Percentiles rank a stretch among this genome's conserved stretches.
phyloP scores from a whole-genome alignment of 1,139 yeast species.

The Yamadazyma atlantica region DNA sequence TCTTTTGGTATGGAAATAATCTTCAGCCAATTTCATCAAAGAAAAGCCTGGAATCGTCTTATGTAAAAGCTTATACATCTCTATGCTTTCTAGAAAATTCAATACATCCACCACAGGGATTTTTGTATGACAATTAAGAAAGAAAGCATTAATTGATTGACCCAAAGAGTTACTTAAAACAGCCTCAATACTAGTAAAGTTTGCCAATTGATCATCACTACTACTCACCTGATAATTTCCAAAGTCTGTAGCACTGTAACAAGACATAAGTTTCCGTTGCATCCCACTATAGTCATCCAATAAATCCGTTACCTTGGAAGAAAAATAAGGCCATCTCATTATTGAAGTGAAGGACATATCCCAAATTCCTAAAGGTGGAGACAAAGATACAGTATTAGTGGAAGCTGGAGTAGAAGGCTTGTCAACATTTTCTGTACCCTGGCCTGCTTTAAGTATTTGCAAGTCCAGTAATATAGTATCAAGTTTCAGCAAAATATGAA shows the following conservation, averaged over 20 bases:
- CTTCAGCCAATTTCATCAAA: slow-evolving; percentile 23
- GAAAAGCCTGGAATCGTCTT: slow-evolving; percentile 21
- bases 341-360: slow-evolving; percentile 30
- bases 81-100: slow-evolving; percentile 31
- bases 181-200: slow-evolving; percentile 19
- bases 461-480: slow-evolving; percentile 32
- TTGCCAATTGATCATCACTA: slow-evolving; percentile 18
- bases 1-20: slow-evolving; percentile 12
- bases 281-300: slow-evolving; percentile 15
- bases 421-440: not conserved
- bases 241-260: slow-evolving; percentile 17
- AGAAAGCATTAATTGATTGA: slow-evolving; percentile 28
- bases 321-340: slow-evolving; percentile 32
- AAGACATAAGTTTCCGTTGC: slow-evolving; percentile 16
- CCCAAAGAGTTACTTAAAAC: slow-evolving; percentile 21
- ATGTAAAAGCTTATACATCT: slow-evolving; percentile 25
- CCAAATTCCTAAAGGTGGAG: slow-evolving; percentile 23
- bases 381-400: not conserved
- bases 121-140: slow-evolving; percentile 36
- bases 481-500: slow-evolving; percentile 22
- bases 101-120: slow-evolving; percentile 34
- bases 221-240: slow-evolving; percentile 5
- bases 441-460: slow-evolving; percentile 7
- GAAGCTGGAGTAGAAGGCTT: not conserved
- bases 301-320: slow-evolving; percentile 17